A percentile compares a stretch with the other conserved stretches of the same genome.
Conservation (phyloP, 2,329 filamentous ascomycete species). For the Corniculantispora saksenae region DNA sequence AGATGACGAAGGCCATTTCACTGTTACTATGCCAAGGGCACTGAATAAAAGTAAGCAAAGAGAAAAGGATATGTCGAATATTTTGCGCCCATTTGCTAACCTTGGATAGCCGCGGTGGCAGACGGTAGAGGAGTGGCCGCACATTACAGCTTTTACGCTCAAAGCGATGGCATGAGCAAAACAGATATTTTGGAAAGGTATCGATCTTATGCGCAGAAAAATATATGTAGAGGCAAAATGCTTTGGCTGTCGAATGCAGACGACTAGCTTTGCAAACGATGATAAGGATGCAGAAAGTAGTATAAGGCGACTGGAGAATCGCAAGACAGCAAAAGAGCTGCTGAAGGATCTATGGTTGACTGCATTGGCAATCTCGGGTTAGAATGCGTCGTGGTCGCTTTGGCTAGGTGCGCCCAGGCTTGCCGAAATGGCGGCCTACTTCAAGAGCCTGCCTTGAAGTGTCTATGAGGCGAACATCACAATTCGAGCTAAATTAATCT, state of each 20-base stretch:
- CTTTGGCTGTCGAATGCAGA: neutral
- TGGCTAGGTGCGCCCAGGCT: no score
- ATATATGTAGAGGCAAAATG: neutral
- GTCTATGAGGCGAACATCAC: no score
- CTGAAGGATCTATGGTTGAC: no score
- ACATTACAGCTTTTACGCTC: neutral
- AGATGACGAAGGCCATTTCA: neutral
- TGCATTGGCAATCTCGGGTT: no score
- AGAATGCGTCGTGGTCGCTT: neutral
- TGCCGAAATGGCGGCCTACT: no score
- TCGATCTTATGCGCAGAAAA: neutral
- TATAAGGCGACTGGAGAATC: no score
- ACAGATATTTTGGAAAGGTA: neutral
- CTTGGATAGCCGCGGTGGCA: neutral
- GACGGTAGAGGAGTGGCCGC: neutral
- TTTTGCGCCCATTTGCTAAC: neutral
- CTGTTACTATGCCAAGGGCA: neutral
- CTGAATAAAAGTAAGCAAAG: neutral
- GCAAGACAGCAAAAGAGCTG: no score
- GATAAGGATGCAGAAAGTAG: no score
- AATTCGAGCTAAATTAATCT: no score
- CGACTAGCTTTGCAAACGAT: neutral
- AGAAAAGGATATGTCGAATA: neutral
- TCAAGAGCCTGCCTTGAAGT: no score
- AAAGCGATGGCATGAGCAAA: neutral